Base-by-base conservation (phyloP, 2,329 filamentous ascomycete species). In the Trichophyton verrucosum region DNA sequence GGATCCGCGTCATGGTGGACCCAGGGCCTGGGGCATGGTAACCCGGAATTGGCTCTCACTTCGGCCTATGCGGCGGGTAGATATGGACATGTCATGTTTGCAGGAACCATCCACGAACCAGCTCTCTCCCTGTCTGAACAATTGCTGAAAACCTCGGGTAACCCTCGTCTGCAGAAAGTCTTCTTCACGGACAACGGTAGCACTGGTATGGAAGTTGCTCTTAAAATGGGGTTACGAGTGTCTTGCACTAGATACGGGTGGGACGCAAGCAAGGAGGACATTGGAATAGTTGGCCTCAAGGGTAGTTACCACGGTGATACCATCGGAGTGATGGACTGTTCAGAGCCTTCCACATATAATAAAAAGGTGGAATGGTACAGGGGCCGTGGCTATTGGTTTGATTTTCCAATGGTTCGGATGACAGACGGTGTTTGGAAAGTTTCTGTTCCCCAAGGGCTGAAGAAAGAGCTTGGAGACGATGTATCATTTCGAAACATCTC, bases 1-100 rank as follows among this genome's bases (percentile, higher is more conserved):
- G 89, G 86, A 1, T 94, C 89, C 0, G 89, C 89, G 0, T 92
- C 88, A 0, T 95, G 90, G 89, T 95, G 90, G 89, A 95, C 89
- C 0, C 90, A 95, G 72, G 89, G 89, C 1, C 80, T 95, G 0
- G 89, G 90, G 0, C 90, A 95, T 65, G 87, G 85, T 4, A 91
- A 89, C 66, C 82, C 88, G 0, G 75, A 79, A 0, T 77, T 95
- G 0, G 82, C 88, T 0, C 80, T 94, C 1, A 84, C 87, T 0
- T 88, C 89, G 1, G 87, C 89, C 0, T 86, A 94, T 68, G 89
- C 90, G 0, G 88, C 89, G 1, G 89, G 89, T 6, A 81, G 89
- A 30, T 95, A 94, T 68, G 89, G 89, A 0, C 89, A 95, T 72
- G 87, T 94, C 65, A 94, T 95, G 87, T 94, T 95, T 68, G 87